Conservation (phyloP, 768 basidiomycete species). For the Calocybe gangraenosa region DNA sequence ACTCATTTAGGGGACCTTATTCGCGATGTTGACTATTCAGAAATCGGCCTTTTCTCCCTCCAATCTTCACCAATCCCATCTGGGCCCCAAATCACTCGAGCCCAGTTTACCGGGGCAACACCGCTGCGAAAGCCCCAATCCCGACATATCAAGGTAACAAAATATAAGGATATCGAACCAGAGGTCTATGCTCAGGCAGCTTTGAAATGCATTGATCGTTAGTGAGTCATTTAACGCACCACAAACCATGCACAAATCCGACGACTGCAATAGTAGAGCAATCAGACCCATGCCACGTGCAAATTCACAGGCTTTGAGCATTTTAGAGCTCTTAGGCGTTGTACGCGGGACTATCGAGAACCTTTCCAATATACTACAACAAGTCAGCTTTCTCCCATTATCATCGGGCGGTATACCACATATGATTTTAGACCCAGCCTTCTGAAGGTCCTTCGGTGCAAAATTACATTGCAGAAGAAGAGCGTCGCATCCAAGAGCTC, state of each 20-base stretch:
- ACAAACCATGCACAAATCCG: constrained; percentile 3
- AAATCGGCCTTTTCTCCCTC: constrained; percentile 74
- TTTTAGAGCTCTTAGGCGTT: constrained; percentile 34
- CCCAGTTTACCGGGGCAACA: constrained; percentile 66
- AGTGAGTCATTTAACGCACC: constrained; percentile 53
- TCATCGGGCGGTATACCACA: constrained; percentile 6
- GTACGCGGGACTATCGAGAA: constrained; percentile 35
- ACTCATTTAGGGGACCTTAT: constrained; percentile 70
- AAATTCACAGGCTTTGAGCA: constrained; percentile 36
- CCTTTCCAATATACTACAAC: constrained; percentile 27
- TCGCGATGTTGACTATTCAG: constrained; percentile 74
- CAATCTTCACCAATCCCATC: constrained; percentile 25
- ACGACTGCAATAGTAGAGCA: constrained; percentile 24
- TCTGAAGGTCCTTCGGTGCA: constrained; percentile 27
- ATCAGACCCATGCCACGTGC: constrained; percentile 53
- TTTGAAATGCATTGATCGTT: constrained; percentile 71
- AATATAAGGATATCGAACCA: constrained; percentile 51
- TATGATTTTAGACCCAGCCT: constrained; percentile 20
- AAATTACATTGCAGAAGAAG: constrained; percentile 36
- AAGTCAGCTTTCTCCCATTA: constrained; percentile 20
- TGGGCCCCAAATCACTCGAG: constrained; percentile 49
- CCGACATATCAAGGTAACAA: constrained; percentile 35
- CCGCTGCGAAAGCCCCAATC: constrained; percentile 49
- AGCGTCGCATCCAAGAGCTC: constrained; percentile 33
- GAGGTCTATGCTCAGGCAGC: constrained; percentile 77